Base-by-base conservation (phyloP, 2,329 filamentous ascomycete genomes). In the Gnomoniopsis sp. region DNA sequence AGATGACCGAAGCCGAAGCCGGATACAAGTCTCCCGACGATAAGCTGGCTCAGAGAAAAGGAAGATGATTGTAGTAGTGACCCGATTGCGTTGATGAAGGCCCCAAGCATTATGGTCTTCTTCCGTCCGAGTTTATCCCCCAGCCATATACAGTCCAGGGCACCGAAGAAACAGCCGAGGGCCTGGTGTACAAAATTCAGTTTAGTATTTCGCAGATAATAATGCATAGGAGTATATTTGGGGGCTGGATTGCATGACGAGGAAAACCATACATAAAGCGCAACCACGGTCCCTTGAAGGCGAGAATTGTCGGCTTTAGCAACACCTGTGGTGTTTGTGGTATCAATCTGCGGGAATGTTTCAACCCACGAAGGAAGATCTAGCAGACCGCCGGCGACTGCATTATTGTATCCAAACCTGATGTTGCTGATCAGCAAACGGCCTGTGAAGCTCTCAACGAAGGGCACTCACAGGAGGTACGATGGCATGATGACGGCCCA, bases 1-100 rank as follows among this genome's bases (percentile, higher is more conserved):
- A 76, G 74, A 34, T 69, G 69, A 51, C 74, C 74, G 59, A 76
- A 72, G 1, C 73, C 73, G 47, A 79, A 66, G 0, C 77, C 76
- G 2, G 76, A 76, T 23, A 79, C 70, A 47, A 78, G 71, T 23
- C 77, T 67, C 0, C 77, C 78, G 15, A 75, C 70, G 15, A 81
- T 74, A 38, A 81, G 70, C 57, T 80, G 77, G 1, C 70, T 68
- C 1, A 76, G 62, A 0, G 67, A 70, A 43, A 69, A 74, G 0
- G 77, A 74, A 1, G 72, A 71, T 0, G 69, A 68, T 23, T 77
- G 72, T 21, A 80, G 73, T 12, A 71, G 66, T 0, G 77, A 73
- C 14, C 77, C 77, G 22, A 79, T 63, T 7, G 79, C 65, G 74
- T 79, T 78, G 44, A 77, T 73, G 3, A 67, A 58, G 0, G 72